phyloP scores from a whole-genome alignment of 2,329 filamentous ascomycete genomes.

The Gnomoniopsis sp. region DNA sequence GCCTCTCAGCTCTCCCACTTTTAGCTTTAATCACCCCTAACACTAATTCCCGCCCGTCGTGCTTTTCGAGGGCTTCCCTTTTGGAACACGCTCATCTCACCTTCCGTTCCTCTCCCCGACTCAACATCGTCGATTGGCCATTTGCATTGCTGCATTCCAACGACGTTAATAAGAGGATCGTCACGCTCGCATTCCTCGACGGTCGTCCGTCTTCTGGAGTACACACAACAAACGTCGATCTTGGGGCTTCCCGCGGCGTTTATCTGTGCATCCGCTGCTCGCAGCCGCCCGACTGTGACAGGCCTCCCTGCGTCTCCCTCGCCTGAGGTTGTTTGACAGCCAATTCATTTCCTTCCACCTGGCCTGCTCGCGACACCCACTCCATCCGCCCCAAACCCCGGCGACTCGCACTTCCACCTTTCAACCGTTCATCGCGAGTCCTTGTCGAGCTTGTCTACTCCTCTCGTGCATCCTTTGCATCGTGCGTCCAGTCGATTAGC shows the following conservation, averaged over 20 bases:
- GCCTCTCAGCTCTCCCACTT: too few species aligned
- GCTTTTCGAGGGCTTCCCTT: too few species aligned
- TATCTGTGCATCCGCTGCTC: constrained; percentile 14
- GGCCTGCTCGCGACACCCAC: constrained; percentile 9
- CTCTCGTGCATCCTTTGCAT: constrained; percentile 14
- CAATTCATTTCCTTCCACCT: constrained; percentile 17
- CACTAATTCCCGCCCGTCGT: too few species aligned
- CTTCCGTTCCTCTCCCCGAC: too few species aligned
- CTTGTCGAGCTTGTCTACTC: constrained; percentile 1
- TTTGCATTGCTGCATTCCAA: too few species aligned
- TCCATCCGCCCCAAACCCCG: constrained; percentile 6
- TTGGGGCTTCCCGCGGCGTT: constrained; percentile 9
- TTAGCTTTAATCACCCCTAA: too few species aligned
- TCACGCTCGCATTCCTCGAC: neutral
- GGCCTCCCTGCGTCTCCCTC: constrained; percentile 8
- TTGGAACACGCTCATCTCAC: too few species aligned
- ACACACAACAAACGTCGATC: neutral
- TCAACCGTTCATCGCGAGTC: constrained; percentile 13
- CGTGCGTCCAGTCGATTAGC: constrained; percentile 8
- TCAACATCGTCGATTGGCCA: too few species aligned
- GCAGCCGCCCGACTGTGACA: constrained; percentile 12
- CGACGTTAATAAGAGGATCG: too few species aligned
- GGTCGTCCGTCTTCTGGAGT: neutral
- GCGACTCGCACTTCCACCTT: constrained; percentile 7
- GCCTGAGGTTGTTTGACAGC: constrained; percentile 14